Base-by-base conservation (phyloP, 768 basidiomycete genomes). In the Amanita muscaria region DNA sequence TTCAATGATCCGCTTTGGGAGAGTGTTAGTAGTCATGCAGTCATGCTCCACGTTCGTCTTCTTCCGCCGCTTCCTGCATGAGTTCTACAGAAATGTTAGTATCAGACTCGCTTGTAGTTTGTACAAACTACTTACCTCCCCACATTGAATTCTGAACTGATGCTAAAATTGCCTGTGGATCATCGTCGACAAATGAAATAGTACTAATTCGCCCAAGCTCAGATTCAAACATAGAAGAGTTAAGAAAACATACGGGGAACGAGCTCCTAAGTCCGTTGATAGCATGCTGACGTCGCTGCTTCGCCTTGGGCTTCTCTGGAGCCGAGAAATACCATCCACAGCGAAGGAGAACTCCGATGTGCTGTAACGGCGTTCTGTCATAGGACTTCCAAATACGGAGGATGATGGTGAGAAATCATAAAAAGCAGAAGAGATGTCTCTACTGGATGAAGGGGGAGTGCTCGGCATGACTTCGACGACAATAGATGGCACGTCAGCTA, bases 81-180 rank as follows among this genome's bases (percentile, higher is more conserved):
- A 62, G 43, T 18, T 61, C 62, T 62, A 48, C 30, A 24, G 5
- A 24, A 36, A 27, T 7, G 22, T 40, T 37, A 48, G 10, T 32
- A 21, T 31, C 42, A 21, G 23, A 16, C 40, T 21, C 23, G 3
- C n/a, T 27, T 31, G 32, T 25, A n/a, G n/a, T 19, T n/a, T 53
- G 14, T 46, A 23, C 32, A 35, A 18, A 6, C 19, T 37, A 62
- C 80, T 54, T 53, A 81, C 83, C 81, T 54, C 78, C 77, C 83
- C 83, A 85, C 41, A 77, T 67, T n/a, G 82, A 83, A 48, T 69
- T 73, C 49, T 80, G 72, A 63, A 83, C 73, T 9, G 80, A 73
- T 15, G 71, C 68, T 15, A 79, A 59, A 16, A 81, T 66, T 46
- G 73, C 64, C 48, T 72, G 67, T 2, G 67, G 64, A 48, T 74